Evolutionary conservation across 1,284 basidiomycete species (phyloP).

Genomic region (Tylopilus orsonianus): DNA sequence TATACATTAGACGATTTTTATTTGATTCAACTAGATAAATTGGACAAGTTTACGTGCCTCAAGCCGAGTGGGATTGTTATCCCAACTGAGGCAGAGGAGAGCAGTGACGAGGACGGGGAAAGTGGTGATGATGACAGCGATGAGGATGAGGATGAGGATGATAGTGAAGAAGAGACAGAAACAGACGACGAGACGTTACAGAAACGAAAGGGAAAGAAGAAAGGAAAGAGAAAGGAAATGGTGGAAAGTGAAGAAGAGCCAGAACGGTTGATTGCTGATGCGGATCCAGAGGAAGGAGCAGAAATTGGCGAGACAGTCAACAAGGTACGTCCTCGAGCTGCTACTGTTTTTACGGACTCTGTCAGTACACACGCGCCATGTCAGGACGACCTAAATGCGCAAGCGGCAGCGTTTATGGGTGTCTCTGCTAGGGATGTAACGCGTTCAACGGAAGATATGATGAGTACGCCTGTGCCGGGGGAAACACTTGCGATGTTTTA

Average conservation of each 20-base stretch:
- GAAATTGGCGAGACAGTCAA: neutral
- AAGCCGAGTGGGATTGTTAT: slow-evolving; percentile 65
- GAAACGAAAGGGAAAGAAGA: slow-evolving; percentile 8
- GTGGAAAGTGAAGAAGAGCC: slow-evolving; percentile 16
- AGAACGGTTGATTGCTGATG: slow-evolving; percentile 4
- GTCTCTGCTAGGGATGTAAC: slow-evolving; percentile 62
- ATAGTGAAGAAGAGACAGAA: slow-evolving; percentile 18
- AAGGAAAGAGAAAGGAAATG: slow-evolving; percentile 6
- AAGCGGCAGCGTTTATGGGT: slow-evolving; percentile 74
- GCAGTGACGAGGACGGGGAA: slow-evolving; percentile 57
- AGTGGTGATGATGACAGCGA: slow-evolving; percentile 50
- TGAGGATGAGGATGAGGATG: slow-evolving; percentile 48
- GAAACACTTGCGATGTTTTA: slow-evolving; percentile 88
- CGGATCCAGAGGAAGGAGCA: neutral
- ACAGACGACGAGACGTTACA: slow-evolving; percentile 17
- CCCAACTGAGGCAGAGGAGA: slow-evolving; percentile 59
- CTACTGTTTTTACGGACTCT: neutral
- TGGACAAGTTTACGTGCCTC: slow-evolving; percentile 74
- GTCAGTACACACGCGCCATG: neutral
- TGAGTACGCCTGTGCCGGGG: slow-evolving; percentile 86
- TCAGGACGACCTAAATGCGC: slow-evolving; percentile 50
- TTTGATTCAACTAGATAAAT: slow-evolving; percentile 74
- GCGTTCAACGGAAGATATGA: slow-evolving; percentile 67
- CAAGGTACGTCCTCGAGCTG: slow-evolving; percentile 2
- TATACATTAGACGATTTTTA: slow-evolving; percentile 88